Evolutionary conservation across 2,329 filamentous ascomycete species (phyloP).

Genomic region (Penicillium sclerotiorum): DNA sequence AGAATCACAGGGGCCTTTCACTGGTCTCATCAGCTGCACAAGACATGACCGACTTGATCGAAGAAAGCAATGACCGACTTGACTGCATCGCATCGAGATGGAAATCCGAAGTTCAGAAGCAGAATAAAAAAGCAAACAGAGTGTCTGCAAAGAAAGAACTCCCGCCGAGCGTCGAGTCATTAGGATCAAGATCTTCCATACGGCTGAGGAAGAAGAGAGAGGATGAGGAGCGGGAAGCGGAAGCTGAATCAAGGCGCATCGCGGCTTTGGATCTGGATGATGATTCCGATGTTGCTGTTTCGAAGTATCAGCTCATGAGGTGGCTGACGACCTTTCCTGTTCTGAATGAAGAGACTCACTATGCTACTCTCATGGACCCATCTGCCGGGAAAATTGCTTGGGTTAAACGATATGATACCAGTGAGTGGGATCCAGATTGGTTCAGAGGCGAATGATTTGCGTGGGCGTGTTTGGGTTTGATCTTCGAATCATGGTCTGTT

Average conservation of each 20-base stretch:
- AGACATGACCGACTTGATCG: conserved; percentile 30
- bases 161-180: not conserved
- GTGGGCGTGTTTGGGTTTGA: no score
- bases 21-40: conserved; percentile 18
- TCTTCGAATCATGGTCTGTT: no score
- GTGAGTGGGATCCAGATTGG: conserved; percentile 12
- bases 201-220: conserved; percentile 12
- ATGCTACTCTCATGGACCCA: conserved; percentile 61
- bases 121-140: conserved; percentile 12
- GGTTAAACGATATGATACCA: conserved; percentile 35
- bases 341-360: conserved; percentile 62
- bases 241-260: not conserved
- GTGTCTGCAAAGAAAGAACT: not conserved
- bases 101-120: conserved; percentile 30
- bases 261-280: conserved; percentile 4
- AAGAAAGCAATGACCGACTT: conserved; percentile 39
- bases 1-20: conserved; percentile 22
- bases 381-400: conserved; percentile 51
- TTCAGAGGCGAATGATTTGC: no score
- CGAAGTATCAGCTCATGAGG: conserved; percentile 41
- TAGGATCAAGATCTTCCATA: conserved; percentile 19
- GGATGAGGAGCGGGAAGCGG: conserved; percentile 4
- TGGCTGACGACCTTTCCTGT: conserved; percentile 59
- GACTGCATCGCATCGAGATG: conserved; percentile 44
- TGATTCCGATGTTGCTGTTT: conserved; percentile 26